phyloP scores from a whole-genome alignment of 495 filamentous ascomycete genomes.

The Xylaria longipes region DNA sequence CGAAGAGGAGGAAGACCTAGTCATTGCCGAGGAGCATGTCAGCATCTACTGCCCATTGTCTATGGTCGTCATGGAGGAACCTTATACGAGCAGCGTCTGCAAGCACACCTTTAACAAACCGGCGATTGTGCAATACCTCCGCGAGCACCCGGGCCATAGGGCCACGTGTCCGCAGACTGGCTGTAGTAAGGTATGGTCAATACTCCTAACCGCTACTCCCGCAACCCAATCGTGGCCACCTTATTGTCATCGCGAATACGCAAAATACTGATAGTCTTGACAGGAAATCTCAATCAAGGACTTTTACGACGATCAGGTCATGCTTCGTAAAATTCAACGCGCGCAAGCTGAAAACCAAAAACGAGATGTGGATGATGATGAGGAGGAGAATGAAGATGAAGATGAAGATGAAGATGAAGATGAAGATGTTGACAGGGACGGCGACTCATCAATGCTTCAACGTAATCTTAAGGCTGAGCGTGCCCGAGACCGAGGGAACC shows the following conservation, averaged over 20 bases:
- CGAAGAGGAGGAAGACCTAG: conserved; percentile 74
- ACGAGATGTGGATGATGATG: conserved; percentile 28
- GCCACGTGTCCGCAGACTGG: conserved; percentile 51
- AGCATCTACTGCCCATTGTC: conserved; percentile 85
- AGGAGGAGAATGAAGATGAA: too few relatives aligned
- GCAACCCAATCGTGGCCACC: neutral
- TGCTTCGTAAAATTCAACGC: conserved; percentile 51
- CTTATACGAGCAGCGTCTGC: conserved; percentile 77
- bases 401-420: conserved; percentile 41
- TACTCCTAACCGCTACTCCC: neutral
- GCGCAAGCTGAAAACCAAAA: conserved; percentile 38
- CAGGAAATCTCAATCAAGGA: conserved; percentile 46
- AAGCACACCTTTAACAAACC: conserved; percentile 81
- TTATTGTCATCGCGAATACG: neutral
- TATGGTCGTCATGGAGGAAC: conserved; percentile 72
- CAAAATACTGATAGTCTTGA: conserved; percentile 19
- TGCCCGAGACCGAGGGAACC: conserved; percentile 20
- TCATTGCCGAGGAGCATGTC: conserved; percentile 70
- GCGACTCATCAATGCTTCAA: conserved; percentile 32
- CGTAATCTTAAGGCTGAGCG: conserved; percentile 24
- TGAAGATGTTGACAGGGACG: conserved; percentile 36
- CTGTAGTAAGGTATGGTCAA: conserved; percentile 48
- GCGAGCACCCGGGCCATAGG: conserved; percentile 36
- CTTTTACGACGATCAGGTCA: conserved; percentile 49
- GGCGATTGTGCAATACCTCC: conserved; percentile 72